Evolutionary conservation across 2,329 filamentous ascomycete genomes (phyloP).

Genomic region (Ophiostoma quercus): DNA sequence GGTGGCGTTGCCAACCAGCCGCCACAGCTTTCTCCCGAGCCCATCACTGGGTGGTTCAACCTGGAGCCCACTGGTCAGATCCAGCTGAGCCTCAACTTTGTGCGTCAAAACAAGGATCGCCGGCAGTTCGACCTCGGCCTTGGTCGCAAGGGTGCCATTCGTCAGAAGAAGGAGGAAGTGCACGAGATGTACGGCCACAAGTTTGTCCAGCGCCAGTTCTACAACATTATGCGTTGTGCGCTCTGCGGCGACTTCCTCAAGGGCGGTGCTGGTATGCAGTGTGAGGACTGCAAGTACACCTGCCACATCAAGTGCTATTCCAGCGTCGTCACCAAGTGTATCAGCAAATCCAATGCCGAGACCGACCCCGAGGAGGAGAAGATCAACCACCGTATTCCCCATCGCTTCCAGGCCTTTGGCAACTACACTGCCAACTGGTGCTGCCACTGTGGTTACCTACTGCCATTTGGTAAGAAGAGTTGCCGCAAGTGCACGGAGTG

Average conservation of each 20-base stretch:
- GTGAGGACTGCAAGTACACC: slow-evolving; percentile 98
- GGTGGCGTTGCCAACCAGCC: slow-evolving; percentile 33
- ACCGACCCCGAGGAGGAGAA: slow-evolving; percentile 98
- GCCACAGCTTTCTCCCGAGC: slow-evolving; percentile 51
- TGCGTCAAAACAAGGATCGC: slow-evolving; percentile 81
- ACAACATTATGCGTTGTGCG: slow-evolving; percentile 99
- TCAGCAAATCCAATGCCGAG: slow-evolving; percentile 98
- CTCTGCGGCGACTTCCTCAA: slow-evolving; percentile 98
- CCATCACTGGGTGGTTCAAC: slow-evolving; percentile 94
- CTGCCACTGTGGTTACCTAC: slow-evolving; percentile 94
- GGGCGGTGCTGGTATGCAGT: slow-evolving; percentile 98
- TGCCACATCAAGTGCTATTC: slow-evolving; percentile 97
- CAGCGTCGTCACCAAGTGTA: slow-evolving; percentile 98
- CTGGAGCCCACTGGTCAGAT: slow-evolving; percentile 91
- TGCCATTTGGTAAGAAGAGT: slow-evolving; percentile 93
- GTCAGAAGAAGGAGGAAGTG: slow-evolving; percentile 95
- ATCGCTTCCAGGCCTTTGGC: slow-evolving; percentile 93
- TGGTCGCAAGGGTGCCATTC: slow-evolving; percentile 89
- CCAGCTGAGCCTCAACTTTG: slow-evolving; percentile 83
- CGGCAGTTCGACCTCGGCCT: slow-evolving; percentile 82
- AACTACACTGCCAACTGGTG: slow-evolving; percentile 99
- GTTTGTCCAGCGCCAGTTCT: slow-evolving; percentile 97
- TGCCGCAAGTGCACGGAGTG: slow-evolving; percentile 93
- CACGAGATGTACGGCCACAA: slow-evolving; percentile 99
- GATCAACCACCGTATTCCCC: slow-evolving; percentile 98